Evolutionary conservation across 441 rosid species (phyloP), one percentile per base, ranked within the genome.

Genomic region (Adansonia gregorii): DNA sequence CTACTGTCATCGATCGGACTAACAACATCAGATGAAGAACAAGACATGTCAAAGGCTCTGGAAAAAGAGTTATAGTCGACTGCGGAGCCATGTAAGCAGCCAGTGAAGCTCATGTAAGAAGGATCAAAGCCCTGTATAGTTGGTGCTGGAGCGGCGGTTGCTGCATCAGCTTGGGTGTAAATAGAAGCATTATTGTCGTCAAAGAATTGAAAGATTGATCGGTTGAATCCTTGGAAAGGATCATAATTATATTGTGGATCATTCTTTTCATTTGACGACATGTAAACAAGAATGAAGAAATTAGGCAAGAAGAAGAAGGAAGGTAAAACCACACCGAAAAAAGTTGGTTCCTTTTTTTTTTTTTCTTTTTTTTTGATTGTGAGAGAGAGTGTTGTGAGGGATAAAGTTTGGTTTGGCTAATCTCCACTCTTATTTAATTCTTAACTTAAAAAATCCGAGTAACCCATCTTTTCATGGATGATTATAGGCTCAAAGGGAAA

Each of bases 1-100:
- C 56, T 43, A 39, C 49, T 61, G 60, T 84, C 83, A 24, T 85
- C 83, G 24, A 79, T 73, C 4, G 85, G 80, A 72, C 64, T 73
- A 17, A 85, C 77, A 15, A 86, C 87, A 75, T 89, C 92, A 17
- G 97, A 84, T 4, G 93, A 84, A n/a, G 95, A 88, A 49, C 89
- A 86, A 64, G 93, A 86, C 63, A 86, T 15, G 83, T 83, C 89
- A 22, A 91, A 88, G 67, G 88, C 88, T 76, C 59, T 85, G 0
- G 89, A 78, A 6, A 87, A 75, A 45, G 88, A 72, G 63, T 81
- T 86, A 39, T 88, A 89, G 24, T 81, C 85, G 78, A 51, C 76
- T 24, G 65, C 79, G 67, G 92, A 85, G 63, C 83, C 87, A 59
- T 85, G 87, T 60, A 91, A 86, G 70, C 79, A 83, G 78, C 88